Conservation (phyloP, 345 rosid species). For the Atalantia buxifolia region DNA sequence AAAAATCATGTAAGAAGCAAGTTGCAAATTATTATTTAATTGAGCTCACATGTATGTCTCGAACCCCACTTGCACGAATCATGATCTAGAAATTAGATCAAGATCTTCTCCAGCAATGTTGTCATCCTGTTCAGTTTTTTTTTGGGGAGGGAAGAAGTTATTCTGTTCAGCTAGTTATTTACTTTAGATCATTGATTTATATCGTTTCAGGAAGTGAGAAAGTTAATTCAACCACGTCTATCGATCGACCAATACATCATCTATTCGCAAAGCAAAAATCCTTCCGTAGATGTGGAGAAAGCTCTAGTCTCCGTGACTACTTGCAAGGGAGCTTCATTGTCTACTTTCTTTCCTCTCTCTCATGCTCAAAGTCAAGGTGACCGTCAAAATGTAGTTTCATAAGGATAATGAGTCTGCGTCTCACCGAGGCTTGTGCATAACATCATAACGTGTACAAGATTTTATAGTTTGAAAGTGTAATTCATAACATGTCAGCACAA, state of each 20-base stretch:
- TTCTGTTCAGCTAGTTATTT: too few relatives aligned
- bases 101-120: not conserved
- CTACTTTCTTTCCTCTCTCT: constrained; percentile 32
- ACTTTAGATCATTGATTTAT: too few relatives aligned
- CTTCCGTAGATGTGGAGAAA: constrained; percentile 26
- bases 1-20: not conserved
- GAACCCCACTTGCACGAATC: too few relatives aligned
- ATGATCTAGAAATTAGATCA: not conserved
- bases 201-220: too few relatives aligned
- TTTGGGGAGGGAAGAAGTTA: too few relatives aligned
- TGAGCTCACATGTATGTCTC: not conserved
- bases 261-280: constrained; percentile 28
- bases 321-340: constrained; percentile 31
- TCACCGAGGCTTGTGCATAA: not conserved
- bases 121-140: too few relatives aligned
- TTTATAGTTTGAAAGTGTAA: not conserved
- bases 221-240: too few relatives aligned
- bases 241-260: constrained; percentile 19
- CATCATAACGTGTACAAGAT: not conserved
- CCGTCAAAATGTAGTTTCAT: constrained; percentile 30
- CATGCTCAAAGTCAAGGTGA: constrained; percentile 15
- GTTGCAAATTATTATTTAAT: not conserved
- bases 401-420: not conserved
- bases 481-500: not conserved
- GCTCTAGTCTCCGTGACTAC: constrained; percentile 24